Evolutionary conservation across 2,329 filamentous ascomycete genomes (phyloP).

Genomic region (Diaporthe ilicicola): DNA sequence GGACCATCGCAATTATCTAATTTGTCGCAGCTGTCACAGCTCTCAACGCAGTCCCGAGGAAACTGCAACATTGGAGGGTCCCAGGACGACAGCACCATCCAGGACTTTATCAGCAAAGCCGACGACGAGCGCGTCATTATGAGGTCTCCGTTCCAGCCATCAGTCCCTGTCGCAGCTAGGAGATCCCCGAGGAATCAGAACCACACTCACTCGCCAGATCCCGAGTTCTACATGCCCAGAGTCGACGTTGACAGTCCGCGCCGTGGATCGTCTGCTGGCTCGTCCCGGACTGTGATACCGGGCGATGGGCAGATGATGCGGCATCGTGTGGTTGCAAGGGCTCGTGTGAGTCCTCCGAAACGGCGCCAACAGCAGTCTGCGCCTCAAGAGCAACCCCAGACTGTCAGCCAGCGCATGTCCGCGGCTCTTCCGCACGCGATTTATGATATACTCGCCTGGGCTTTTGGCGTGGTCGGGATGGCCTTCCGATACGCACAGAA

Average conservation of each 20-base stretch:
- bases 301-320: slow-evolving; percentile 38
- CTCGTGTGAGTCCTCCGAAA: slow-evolving; percentile 36
- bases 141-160: slow-evolving; percentile 63
- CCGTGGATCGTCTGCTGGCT: slow-evolving; percentile 44
- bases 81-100: slow-evolving; percentile 61
- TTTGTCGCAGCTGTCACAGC: slow-evolving; percentile 42
- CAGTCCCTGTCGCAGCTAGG: slow-evolving; percentile 51
- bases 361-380: background rate
- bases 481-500: slow-evolving; percentile 71
- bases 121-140: slow-evolving; percentile 65
- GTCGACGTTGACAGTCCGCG: slow-evolving; percentile 51
- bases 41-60: slow-evolving; percentile 40
- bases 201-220: slow-evolving; percentile 53
- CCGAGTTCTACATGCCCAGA: slow-evolving; percentile 63
- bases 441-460: slow-evolving; percentile 56
- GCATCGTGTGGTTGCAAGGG: slow-evolving; percentile 37
- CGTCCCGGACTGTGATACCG: slow-evolving; percentile 45
- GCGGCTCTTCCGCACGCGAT: slow-evolving; percentile 48
- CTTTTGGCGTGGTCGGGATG: slow-evolving; percentile 63
- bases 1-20: slow-evolving; percentile 56
- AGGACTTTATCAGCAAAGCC: slow-evolving; percentile 60
- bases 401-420: slow-evolving; percentile 44
- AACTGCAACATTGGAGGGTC: slow-evolving; percentile 54
- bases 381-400: slow-evolving; percentile 33
- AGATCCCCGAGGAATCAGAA: slow-evolving; percentile 39